Evolutionary conservation across 1,284 basidiomycete species (phyloP).

Genomic region (Moesziomyces globuligerus): DNA sequence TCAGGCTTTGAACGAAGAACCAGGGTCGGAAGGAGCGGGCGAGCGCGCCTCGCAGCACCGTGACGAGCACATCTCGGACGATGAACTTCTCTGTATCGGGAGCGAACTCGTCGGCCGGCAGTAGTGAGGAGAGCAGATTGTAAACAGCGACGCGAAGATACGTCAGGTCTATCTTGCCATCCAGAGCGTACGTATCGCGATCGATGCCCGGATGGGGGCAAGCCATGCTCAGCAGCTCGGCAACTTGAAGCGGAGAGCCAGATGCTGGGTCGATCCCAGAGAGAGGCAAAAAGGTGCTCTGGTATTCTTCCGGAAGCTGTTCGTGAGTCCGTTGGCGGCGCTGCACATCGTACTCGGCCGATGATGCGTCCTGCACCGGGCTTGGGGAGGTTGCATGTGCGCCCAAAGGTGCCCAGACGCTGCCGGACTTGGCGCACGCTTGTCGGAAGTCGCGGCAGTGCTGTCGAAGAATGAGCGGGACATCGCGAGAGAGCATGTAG

Average conservation of each 20-base stretch:
- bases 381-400: not conserved
- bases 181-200: conserved; percentile 13
- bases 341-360: conserved; percentile 8
- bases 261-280: not conserved
- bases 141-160: conserved; percentile 39
- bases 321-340: conserved; percentile 17
- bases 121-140: conserved; percentile 28
- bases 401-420: conserved; percentile 34
- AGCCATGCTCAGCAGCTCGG: conserved; percentile 21
- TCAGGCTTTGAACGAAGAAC: conserved; percentile 47
- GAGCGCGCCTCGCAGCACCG: conserved; percentile 37
- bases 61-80: conserved; percentile 45
- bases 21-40: conserved; percentile 38
- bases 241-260: conserved; percentile 15
- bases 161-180: conserved; percentile 35
- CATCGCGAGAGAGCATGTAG: conserved; percentile 29
- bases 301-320: conserved; percentile 1
- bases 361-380: not conserved
- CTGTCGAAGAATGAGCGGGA: conserved; percentile 42
- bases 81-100: conserved; percentile 50
- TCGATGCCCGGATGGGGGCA: conserved; percentile 42
- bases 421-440: conserved; percentile 19
- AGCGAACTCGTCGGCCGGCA: conserved; percentile 44
- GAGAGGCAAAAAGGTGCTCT: not conserved
- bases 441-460: conserved; percentile 37